Evolutionary conservation across 352 stramenopile species (phyloP).

Genomic region (Blastocystis sp.): DNA sequence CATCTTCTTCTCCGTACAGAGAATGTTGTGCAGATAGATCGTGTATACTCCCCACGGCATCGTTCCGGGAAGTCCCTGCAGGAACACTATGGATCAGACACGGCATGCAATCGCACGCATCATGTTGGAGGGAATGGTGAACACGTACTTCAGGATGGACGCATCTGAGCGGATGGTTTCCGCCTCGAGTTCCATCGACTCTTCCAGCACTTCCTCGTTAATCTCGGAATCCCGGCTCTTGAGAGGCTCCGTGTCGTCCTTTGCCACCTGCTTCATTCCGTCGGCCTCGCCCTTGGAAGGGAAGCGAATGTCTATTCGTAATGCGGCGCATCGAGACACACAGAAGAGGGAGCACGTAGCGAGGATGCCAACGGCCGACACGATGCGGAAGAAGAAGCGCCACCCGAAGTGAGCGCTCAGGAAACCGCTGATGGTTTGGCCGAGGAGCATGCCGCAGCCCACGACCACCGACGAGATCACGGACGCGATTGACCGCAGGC

Average conservation of each 20-base stretch:
- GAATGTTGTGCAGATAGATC: slow-evolving; percentile 60
- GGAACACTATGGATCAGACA: background rate
- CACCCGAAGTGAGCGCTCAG: slow-evolving; percentile 35
- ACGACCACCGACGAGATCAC: slow-evolving; percentile 46
- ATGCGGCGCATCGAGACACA: background rate
- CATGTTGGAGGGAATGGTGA: slow-evolving; percentile 26
- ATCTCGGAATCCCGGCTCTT: slow-evolving; percentile 5
- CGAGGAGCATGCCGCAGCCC: slow-evolving; percentile 23
- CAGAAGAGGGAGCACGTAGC: slow-evolving; percentile 4
- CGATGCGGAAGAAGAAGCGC: slow-evolving; percentile 24
- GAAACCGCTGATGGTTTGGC: slow-evolving; percentile 52
- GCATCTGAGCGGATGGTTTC: background rate
- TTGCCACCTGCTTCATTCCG: background rate
- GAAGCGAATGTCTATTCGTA: slow-evolving; percentile 35
- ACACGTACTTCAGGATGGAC: slow-evolving; percentile 16
- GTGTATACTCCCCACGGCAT: slow-evolving; percentile 63
- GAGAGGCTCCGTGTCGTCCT: background rate
- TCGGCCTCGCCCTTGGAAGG: slow-evolving; percentile 34
- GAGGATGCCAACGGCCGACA: slow-evolving; percentile 7
- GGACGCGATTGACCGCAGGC: slow-evolving; percentile 10
- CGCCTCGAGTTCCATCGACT: slow-evolving; percentile 11
- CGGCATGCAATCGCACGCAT: background rate
- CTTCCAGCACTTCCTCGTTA: background rate
- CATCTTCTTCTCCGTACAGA: slow-evolving; percentile 37
- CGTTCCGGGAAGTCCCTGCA: slow-evolving; percentile 34